Evolutionary conservation across 2,329 filamentous ascomycete genomes (phyloP), one percentile per base, ranked within the genome.

Genomic region (Beauveria asiatica): DNA sequence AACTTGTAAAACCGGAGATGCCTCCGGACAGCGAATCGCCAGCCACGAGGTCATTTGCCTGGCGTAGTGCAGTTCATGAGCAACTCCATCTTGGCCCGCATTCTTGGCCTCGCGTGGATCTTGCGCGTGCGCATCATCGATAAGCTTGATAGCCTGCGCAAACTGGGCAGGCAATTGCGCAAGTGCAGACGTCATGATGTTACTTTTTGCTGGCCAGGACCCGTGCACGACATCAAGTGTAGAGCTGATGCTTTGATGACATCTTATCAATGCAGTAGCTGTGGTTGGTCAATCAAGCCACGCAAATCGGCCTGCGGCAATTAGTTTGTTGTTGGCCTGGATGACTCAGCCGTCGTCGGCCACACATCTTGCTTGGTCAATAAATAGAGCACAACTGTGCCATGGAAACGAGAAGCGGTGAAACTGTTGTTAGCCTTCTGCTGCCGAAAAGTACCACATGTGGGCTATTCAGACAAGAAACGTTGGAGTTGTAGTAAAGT

Each of bases 61-160:
- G 7, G 90, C 89, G 70, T 95, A 95, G 75, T 91, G 85, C 1
- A 93, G 84, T 74, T 95, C 91, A 73, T 90, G 92, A 1, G 90
- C 88, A 1, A 85, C 67, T n/a, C 45, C 56, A 5, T 41, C 44
- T 17, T 74, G 77, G 55, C 78, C 72, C 62, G 78, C 64, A 45
- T 63, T 67, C 42, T 70, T 73, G 11, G 73, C 51, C 44, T 44
- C 23, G 30, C 51, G 49, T n/a, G 21, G 68, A 60, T 76, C 74
- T 46, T 71, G 57, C 45, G 69, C 67, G 63, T 76, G 74, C 48
- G 87, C 90, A 59, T 82, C 80, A 75, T 94, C 90, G 68, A 95
- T 92, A 65, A 85, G 79, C 42, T 78, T 71, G 45, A 92, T 76
- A 27, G 87, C 88, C 57, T 73, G 72, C 46, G 70, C 70, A 61